A percentile compares a stretch with the other conserved stretches of the same genome.
These are phyloP conservation scores for Coemansia guatemalensis DNA, from an alignment of 192 early-diverging fungal species.

Conservation along the genomic window DNA sequence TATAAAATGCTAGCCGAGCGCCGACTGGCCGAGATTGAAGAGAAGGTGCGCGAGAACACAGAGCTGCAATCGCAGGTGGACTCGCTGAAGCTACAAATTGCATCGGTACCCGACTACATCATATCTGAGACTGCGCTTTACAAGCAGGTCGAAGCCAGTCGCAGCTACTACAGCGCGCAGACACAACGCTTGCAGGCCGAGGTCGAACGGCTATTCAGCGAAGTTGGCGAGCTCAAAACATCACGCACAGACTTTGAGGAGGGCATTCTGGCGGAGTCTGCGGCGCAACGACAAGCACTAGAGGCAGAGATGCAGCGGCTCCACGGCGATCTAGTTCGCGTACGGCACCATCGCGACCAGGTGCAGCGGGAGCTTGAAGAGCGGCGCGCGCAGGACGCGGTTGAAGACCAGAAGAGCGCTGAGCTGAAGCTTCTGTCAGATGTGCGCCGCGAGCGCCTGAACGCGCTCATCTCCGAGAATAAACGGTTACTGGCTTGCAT, in stretches of 20 bases:
- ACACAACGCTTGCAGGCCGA: conserved; percentile 51
- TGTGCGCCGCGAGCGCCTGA: conserved; percentile 59
- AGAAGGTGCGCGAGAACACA: conserved; percentile 53
- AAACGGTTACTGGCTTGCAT: conserved; percentile 56
- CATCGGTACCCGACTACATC: conserved; percentile 52
- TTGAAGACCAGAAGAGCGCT: conserved; percentile 47
- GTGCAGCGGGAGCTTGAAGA: conserved; percentile 54
- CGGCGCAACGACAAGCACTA: conserved; percentile 46
- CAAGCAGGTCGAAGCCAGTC: conserved; percentile 50
- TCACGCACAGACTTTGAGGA: conserved; percentile 49
- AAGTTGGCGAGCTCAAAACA: conserved; percentile 43
- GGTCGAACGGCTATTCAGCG: conserved; percentile 41
- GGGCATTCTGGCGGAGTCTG: conserved; percentile 33
- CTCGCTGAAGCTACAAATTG: conserved; percentile 50
- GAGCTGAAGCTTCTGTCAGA: conserved; percentile 55
- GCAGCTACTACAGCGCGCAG: conserved; percentile 53
- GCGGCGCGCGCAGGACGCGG: conserved; percentile 42
- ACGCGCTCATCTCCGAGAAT: conserved; percentile 58
- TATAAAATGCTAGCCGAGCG: conserved; percentile 47
- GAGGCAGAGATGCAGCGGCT: conserved; percentile 57
- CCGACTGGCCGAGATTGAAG: conserved; percentile 56
- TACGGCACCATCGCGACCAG: conserved; percentile 56
- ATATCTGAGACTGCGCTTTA: conserved; percentile 54
- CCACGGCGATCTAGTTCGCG: conserved; percentile 56
- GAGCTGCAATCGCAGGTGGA: conserved; percentile 52